Percentiles rank a stretch among this genome's conserved stretches.
Conservation (phyloP, 2,329 filamentous ascomycete species). For the Colletotrichum acutatum region DNA sequence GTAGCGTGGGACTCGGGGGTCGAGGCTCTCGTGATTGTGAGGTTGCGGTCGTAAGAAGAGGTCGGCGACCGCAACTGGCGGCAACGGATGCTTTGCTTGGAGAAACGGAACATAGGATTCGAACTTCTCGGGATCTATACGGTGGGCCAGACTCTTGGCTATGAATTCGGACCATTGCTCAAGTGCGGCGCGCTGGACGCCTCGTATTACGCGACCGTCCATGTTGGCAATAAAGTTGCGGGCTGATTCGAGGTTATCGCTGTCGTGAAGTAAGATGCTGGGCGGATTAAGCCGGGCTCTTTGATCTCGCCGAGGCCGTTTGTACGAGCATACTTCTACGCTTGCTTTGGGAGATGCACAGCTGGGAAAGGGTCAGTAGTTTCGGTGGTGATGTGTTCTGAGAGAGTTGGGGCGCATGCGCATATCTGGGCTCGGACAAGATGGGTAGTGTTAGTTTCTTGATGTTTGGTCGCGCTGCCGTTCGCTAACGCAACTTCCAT, state of each 20-base stretch:
- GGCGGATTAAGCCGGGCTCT: constrained; percentile 24
- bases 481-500: not conserved
- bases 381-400: not conserved
- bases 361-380: not conserved
- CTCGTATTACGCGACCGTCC: constrained; percentile 30
- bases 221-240: constrained; percentile 19
- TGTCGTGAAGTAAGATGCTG: constrained; percentile 10
- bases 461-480: not conserved
- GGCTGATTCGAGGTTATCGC: not conserved
- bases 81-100: constrained; percentile 62
- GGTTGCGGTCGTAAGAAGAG: constrained; percentile 67
- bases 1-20: constrained; percentile 70
- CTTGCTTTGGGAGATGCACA: not conserved
- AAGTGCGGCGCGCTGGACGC: constrained; percentile 40
- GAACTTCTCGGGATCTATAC: constrained; percentile 66
- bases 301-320: not conserved
- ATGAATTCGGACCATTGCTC: constrained; percentile 64
- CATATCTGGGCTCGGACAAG: not conserved
- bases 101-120: constrained; percentile 61
- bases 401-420: constrained; percentile 1
- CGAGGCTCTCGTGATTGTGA: constrained; percentile 60
- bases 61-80: constrained; percentile 63
- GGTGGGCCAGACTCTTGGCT: constrained; percentile 58
- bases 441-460: not conserved
- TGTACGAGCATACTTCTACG: constrained; percentile 17